Evolutionary conservation across 2,329 filamentous ascomycete species (phyloP), one percentile per base, ranked within the genome.

Genomic region (Cladorrhinum sp.): DNA sequence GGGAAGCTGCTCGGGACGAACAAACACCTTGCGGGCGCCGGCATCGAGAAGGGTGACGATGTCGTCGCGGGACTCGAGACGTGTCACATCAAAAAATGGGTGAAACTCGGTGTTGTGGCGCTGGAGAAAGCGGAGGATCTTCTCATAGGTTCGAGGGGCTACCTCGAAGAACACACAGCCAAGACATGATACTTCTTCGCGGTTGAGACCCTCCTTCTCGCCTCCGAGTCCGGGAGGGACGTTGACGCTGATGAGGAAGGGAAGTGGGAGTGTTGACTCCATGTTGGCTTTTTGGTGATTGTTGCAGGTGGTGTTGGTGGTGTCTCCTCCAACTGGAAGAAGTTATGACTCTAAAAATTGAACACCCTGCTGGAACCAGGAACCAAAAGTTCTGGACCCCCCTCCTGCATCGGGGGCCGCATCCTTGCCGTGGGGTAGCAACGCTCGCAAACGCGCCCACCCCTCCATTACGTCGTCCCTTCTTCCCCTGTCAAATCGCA

Each of bases 1-100:
- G 8, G 80, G 78, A 57, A 96, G 78, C 72, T 92, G 89, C 60
- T 86, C 81, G 53, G 87, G 83, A 18, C 83, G 83, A 55, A 96
- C 90, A 73, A 98, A 95, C 64, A 95, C 88, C 73, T 89, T 95
- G 57, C 87, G 85, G 6, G 92, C 92, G 62, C 95, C 95, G 65
- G 87, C 85, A 73, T 99, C 91, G 59, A 99, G 85, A 36, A 98
- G 82, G 52, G 89, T 84, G 58, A 94, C 77, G 36, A 98, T 80
- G 65, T 96, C 89, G 66, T 92, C 88, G 59, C 80, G 79, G 10
- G 86, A 86, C 30, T 83, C 74, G 42, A 98, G 80, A 21, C 77
- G 77, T 3, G 90, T 88, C 55, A 87, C 92, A 69, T 96, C 91
- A 66, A 96, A 84, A 73, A 90, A 92, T 65, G 90, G 84, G 66